These are phyloP conservation scores for Diplogelasinospora grovesii DNA, from an alignment of 495 filamentous ascomycete genomes.

Conservation along the genomic window DNA sequence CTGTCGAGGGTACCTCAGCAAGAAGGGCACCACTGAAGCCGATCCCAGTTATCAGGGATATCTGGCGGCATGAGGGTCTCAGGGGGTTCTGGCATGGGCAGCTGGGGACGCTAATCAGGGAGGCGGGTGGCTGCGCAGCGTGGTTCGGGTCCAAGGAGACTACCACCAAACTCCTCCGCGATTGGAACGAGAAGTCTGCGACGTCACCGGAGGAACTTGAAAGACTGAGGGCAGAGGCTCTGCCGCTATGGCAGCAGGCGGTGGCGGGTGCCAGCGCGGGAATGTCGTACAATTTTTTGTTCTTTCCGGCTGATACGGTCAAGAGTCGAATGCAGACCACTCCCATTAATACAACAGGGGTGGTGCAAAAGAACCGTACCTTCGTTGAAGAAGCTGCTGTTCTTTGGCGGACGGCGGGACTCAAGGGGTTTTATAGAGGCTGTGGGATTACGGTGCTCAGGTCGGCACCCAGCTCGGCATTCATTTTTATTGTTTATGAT, in stretches of 20 bases:
- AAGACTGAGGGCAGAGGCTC: slow-evolving; percentile 25
- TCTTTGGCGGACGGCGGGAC: slow-evolving; percentile 73
- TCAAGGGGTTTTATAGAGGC: slow-evolving; percentile 82
- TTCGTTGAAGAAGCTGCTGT: slow-evolving; percentile 64
- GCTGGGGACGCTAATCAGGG: slow-evolving; percentile 84
- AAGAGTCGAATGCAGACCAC: slow-evolving; percentile 95
- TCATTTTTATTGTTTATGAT: slow-evolving; percentile 94
- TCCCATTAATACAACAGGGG: slow-evolving; percentile 57
- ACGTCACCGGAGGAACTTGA: slow-evolving; percentile 24
- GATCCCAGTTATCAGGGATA: slow-evolving; percentile 59
- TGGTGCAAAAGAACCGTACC: slow-evolving; percentile 38
- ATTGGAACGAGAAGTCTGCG: slow-evolving; percentile 30
- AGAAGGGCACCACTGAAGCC: slow-evolving; percentile 22
- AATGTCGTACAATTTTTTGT: slow-evolving; percentile 90
- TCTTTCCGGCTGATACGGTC: slow-evolving; percentile 95
- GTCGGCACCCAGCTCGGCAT: slow-evolving; percentile 87
- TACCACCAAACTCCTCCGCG: slow-evolving; percentile 55
- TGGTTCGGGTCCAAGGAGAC: slow-evolving; percentile 97
- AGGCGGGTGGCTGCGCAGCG: slow-evolving; percentile 85
- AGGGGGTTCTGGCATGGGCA: slow-evolving; percentile 93
- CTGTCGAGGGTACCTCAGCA: slow-evolving; percentile 18
- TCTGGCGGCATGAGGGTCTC: slow-evolving; percentile 75
- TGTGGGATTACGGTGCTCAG: slow-evolving; percentile 89
- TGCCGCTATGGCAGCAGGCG: slow-evolving; percentile 75
- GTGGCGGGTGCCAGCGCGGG: slow-evolving; percentile 85